A percentile compares a stretch with the other conserved stretches of the same genome.
Evolutionary conservation across 1,139 yeast genomes (phyloP).

Genomic region (Yueomyces sp.): DNA sequence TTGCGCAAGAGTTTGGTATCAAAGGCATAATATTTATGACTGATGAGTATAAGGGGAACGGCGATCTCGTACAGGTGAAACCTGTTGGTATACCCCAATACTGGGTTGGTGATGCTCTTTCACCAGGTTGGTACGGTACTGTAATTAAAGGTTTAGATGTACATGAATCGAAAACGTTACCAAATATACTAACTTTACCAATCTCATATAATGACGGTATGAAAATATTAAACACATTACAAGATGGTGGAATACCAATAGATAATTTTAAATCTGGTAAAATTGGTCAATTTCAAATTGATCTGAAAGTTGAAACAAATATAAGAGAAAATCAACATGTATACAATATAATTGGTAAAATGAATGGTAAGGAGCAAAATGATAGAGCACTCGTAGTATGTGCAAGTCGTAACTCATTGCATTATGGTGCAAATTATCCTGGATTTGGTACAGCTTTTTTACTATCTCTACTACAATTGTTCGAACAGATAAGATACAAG

Average conservation of each 20-base stretch:
- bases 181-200: constrained; percentile 67
- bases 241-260: constrained; percentile 21
- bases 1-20: constrained; percentile 42
- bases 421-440: constrained; percentile 64
- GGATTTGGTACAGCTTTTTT: constrained; percentile 68
- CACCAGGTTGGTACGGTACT: constrained; percentile 66
- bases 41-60: constrained; percentile 14
- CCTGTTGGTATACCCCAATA: constrained; percentile 55
- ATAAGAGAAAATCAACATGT: constrained; percentile 52
- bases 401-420: constrained; percentile 68
- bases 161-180: constrained; percentile 41
- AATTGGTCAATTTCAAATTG: constrained; percentile 23
- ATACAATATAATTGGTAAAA: constrained; percentile 70
- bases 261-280: constrained; percentile 25
- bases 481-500: constrained; percentile 53
- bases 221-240: constrained; percentile 27
- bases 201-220: constrained; percentile 61
- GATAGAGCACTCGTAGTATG: constrained; percentile 71
- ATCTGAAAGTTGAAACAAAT: constrained; percentile 34
- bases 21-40: constrained; percentile 39
- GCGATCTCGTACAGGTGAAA: constrained; percentile 44
- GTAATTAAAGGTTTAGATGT: constrained; percentile 25
- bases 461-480: constrained; percentile 57
- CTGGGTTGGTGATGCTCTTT: constrained; percentile 66
- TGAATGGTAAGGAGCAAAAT: constrained; percentile 70